These are phyloP conservation scores for Camellia japonica DNA, from an alignment of 148 eudicot species.

Conservation along the genomic window DNA sequence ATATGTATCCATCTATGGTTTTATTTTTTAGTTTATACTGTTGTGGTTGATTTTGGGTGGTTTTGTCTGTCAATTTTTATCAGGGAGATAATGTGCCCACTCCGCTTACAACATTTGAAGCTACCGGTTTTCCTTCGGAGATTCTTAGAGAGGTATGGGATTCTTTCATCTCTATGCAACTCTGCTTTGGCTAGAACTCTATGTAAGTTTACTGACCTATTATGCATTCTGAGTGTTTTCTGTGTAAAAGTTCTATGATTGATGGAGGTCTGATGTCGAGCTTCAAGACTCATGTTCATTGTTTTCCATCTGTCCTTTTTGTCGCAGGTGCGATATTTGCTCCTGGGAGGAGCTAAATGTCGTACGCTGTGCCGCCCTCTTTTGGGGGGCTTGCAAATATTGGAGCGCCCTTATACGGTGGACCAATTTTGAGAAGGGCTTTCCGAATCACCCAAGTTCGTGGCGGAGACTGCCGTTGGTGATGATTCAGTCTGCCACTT, in stretches of 20 bases:
- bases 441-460: constrained; percentile 69
- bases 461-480: constrained; percentile 63
- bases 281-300: constrained; percentile 48
- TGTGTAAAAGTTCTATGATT: constrained; percentile 38
- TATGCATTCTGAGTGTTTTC: constrained; percentile 15
- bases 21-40: neutral
- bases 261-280: constrained; percentile 44
- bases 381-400: constrained; percentile 58
- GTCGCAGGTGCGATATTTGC: constrained; percentile 99
- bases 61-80: constrained; percentile 16
- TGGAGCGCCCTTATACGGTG: constrained; percentile 63
- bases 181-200: constrained; percentile 17
- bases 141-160: constrained; percentile 69
- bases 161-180: constrained; percentile 18
- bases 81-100: constrained; percentile 79
- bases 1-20: neutral
- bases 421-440: constrained; percentile 77
- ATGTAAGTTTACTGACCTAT: constrained; percentile 33
- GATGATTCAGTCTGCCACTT: constrained; percentile 69
- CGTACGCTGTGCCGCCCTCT: constrained; percentile 93
- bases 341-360: constrained; percentile 97
- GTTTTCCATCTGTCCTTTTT: constrained; percentile 55
- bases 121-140: constrained; percentile 79
- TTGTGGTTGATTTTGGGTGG: neutral
- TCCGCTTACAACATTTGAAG: constrained; percentile 78